Evolutionary conservation across 768 basidiomycete genomes (phyloP).

Genomic region (Agrocybe pediades): DNA sequence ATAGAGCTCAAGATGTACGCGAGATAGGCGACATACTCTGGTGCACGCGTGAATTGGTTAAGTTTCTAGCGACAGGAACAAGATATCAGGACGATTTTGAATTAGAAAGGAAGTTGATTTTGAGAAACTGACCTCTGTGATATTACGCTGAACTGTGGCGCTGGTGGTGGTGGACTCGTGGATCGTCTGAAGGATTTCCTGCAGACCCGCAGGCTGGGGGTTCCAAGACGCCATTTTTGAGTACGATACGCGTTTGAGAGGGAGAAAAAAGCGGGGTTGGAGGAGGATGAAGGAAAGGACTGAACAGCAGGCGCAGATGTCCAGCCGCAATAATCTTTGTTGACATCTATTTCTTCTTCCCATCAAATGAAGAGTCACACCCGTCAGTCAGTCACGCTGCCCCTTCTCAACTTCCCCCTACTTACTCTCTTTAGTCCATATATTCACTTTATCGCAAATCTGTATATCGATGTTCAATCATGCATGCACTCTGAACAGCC

Average conservation of each 20-base stretch:
- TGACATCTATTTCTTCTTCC: conserved; percentile 25
- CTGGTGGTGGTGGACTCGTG: conserved; percentile 85
- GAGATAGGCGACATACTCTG: conserved; percentile 96
- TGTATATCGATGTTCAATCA: background rate
- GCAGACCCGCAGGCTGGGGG: conserved; percentile 82
- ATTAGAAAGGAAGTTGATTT: conserved; percentile 6
- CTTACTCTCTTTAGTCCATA: background rate
- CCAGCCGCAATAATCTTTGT: conserved; percentile 35
- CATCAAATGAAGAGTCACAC: conserved; percentile 21
- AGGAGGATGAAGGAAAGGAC: conserved; percentile 24
- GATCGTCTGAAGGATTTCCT: conserved; percentile 91
- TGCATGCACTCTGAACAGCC: background rate
- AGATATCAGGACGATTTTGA: conserved; percentile 19
- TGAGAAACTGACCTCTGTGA: conserved; percentile 67
- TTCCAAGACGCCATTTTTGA: conserved; percentile 73
- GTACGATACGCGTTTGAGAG: conserved; percentile 38
- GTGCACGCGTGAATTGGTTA: conserved; percentile 81
- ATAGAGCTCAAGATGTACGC: conserved; percentile 86
- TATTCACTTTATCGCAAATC: background rate
- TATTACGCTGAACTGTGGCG: conserved; percentile 73
- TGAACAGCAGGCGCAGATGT: conserved; percentile 12
- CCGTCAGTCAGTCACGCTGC: conserved; percentile 6
- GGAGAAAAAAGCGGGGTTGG: conserved; percentile 21
- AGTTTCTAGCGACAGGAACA: conserved; percentile 61
- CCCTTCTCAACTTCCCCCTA: background rate